Evolutionary conservation across 1,139 yeast species (phyloP).

Genomic region (Kazachstania sp.): DNA sequence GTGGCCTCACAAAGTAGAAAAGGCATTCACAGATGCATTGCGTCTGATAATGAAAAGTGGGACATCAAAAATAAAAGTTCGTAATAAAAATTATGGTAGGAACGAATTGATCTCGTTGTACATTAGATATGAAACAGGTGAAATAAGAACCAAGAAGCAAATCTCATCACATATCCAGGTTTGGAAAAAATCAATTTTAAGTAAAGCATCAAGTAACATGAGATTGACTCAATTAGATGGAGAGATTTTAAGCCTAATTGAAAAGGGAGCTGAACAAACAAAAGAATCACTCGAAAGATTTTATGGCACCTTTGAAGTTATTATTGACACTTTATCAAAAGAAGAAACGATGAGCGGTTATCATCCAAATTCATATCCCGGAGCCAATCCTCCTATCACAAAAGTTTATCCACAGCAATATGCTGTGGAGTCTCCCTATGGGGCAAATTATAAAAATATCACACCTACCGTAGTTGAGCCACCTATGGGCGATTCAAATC

Average conservation of each 20-base stretch:
- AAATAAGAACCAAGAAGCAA: conserved; percentile 78
- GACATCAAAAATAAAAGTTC: conserved; percentile 72
- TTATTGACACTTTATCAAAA: conserved; percentile 13
- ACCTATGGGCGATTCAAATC: neutral
- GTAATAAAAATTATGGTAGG: conserved; percentile 83
- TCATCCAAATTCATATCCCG: neutral
- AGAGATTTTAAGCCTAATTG: conserved; percentile 26
- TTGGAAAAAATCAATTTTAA: conserved; percentile 31
- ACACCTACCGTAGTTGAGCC: neutral
- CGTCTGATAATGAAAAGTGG: conserved; percentile 82
- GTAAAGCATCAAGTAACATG: conserved; percentile 21
- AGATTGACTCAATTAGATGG: conserved; percentile 22
- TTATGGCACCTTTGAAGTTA: conserved; percentile 24
- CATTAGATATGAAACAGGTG: conserved; percentile 72
- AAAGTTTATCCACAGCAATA: neutral
- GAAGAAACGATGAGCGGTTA: neutral
- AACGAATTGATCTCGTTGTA: conserved; percentile 90
- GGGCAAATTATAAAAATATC: neutral
- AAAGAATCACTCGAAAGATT: conserved; percentile 21
- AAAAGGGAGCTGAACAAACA: conserved; percentile 28
- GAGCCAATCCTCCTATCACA: neutral
- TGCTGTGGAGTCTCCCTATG: neutral
- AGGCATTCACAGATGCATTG: conserved; percentile 80
- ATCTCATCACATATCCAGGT: conserved; percentile 93
- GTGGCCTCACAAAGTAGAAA: conserved; percentile 59